Conservation (phyloP, 75 land plant species). For the Pinus tabuliformis region DNA sequence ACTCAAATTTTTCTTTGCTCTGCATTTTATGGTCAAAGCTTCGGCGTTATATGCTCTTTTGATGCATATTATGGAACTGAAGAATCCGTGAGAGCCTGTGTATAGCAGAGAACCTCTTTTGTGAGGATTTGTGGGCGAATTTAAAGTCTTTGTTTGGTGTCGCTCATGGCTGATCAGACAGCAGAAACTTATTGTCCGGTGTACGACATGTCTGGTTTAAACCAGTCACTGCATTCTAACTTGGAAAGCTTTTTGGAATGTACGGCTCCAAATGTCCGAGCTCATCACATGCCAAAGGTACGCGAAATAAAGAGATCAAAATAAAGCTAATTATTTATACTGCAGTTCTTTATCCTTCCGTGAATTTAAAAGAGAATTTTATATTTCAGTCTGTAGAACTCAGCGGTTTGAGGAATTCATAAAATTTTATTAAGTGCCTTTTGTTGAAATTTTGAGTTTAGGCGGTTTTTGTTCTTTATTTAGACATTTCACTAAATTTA, state of each 20-base stretch:
- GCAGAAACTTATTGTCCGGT: neutral
- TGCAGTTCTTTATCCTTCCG: neutral
- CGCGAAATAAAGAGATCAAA: neutral
- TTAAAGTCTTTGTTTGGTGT: neutral
- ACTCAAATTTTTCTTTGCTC: too few species aligned
- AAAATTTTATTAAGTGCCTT: neutral
- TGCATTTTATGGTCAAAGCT: too few species aligned
- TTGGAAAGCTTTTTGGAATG: conserved; percentile 62
- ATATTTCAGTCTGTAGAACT: neutral
- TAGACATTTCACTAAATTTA: too few species aligned
- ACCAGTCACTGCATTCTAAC: conserved; percentile 44
- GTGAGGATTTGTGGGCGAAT: neutral
- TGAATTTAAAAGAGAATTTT: neutral
- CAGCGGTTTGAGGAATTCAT: neutral
- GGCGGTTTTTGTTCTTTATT: neutral
- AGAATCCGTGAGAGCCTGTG: neutral
- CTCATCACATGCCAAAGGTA: conserved; percentile 71
- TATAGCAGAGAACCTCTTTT: neutral
- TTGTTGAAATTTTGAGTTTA: neutral
- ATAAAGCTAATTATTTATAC: neutral
- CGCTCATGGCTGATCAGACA: neutral
- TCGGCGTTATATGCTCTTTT: neutral
- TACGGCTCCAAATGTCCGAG: conserved; percentile 55
- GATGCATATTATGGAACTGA: neutral
- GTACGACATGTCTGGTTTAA: neutral